Percentiles rank a stretch among this genome's conserved stretches.
These are phyloP conservation scores for Phytophthora boehmeriae DNA, from an alignment of 352 stramenopile species.

Conservation along the genomic window DNA sequence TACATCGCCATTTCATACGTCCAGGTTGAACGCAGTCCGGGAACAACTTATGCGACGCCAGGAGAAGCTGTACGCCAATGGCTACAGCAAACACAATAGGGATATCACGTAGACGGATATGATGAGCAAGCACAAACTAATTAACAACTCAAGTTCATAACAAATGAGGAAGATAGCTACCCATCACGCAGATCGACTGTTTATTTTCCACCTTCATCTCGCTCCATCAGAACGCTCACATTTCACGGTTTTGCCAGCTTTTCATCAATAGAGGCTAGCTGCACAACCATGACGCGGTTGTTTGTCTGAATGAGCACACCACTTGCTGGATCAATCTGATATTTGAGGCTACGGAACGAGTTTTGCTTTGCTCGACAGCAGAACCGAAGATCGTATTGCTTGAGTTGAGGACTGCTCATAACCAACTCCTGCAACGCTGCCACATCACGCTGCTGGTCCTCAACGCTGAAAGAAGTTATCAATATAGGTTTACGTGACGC, in stretches of 20 bases:
- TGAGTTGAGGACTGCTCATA: slow-evolving; percentile 10
- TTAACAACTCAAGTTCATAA: slow-evolving; percentile 16
- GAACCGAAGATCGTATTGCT: slow-evolving; percentile 34
- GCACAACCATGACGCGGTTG: slow-evolving; percentile 56
- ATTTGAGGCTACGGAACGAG: slow-evolving; percentile 68
- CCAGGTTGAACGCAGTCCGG: slow-evolving; percentile 47
- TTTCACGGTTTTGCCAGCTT: slow-evolving; percentile 9
- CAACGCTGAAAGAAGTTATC: slow-evolving; percentile 67
- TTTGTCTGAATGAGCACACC: slow-evolving; percentile 62
- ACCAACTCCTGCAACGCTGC: slow-evolving; percentile 41
- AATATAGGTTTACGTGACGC: slow-evolving; percentile 51
- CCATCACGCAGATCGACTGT: not conserved
- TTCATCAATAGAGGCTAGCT: slow-evolving; percentile 20
- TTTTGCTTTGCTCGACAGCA: slow-evolving; percentile 50
- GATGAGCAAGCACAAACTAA: slow-evolving; percentile 25
- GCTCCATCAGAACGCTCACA: not conserved
- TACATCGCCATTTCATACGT: slow-evolving; percentile 71
- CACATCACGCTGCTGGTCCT: slow-evolving; percentile 69
- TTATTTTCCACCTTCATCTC: not conserved
- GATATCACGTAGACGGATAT: slow-evolving; percentile 18
- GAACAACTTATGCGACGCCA: slow-evolving; percentile 39
- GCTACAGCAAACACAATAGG: slow-evolving; percentile 77
- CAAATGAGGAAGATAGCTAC: slow-evolving; percentile 25
- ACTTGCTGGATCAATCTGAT: slow-evolving; percentile 51
- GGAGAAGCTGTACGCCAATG: slow-evolving; percentile 70